Base-by-base conservation (phyloP, 441 rosid species). In the Flueggea neowawraea region DNA sequence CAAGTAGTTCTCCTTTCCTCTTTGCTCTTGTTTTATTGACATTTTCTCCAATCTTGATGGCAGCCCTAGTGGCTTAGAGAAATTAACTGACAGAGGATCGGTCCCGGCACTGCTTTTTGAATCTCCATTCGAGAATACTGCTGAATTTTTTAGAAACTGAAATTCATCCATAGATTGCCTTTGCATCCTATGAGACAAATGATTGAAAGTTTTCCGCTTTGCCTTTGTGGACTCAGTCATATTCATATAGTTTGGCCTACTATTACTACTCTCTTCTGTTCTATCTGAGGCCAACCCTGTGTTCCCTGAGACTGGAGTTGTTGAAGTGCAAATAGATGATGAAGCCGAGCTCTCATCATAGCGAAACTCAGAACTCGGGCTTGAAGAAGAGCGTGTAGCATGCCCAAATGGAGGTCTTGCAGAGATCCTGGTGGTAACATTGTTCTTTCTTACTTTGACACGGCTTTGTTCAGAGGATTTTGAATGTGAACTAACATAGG, bases 161-260 rank as follows among this genome's bases (percentile, higher is more conserved):
- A 85, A 83, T 73, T 94, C 98, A 72, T 94, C 96, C 96, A 91
- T 91, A 63, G 97, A 91, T 60, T 89, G 96, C 69, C 95, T 89
- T 31, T 80, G 82, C 44, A 67, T 78, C 49, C 90, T 74, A 41
- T 71, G 67, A 15, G 76, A 69, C 57, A 65, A 50, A 55, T 66
- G 51, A 32, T 48, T 66, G 45, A 41, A 59, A 6, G 55, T 59
- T 70, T 83, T 84, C 63, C 76, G 76, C 69, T 91, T 94, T 0
- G 95, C 95, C 84, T 86, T 94, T 15, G 88, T 94, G 54, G 99
- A 87, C 69, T 87, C 89, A 0, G 99, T 94, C 67, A 87, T 60
- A 63, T 74, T 85, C 99, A 94, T 91, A 61, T 91, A 94, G 70
- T 71, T 91, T 8, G 96, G 96, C 76, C 75, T 82, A 47, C 78